Conservation (phyloP, 164 flowering plant species). For the grape (Vitis vinifera) region DNA sequence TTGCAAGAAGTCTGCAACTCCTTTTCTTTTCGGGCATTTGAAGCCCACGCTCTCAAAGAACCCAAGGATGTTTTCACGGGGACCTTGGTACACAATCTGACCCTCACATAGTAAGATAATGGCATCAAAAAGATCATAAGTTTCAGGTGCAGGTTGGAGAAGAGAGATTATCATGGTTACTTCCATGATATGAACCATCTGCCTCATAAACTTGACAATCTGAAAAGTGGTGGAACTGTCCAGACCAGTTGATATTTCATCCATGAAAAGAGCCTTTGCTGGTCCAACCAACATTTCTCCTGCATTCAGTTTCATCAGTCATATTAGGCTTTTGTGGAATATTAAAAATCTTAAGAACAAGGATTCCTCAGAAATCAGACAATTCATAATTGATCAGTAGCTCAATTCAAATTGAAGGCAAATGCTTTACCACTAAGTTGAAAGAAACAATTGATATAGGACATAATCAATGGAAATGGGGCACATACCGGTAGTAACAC, state of each 20-base stretch:
- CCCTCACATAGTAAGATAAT: constrained; percentile 58
- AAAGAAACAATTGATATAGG: too few relatives aligned
- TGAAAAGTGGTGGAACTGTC: constrained; percentile 79
- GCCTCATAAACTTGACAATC: constrained; percentile 52
- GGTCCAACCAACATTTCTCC: constrained; percentile 81
- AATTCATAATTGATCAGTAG: neutral
- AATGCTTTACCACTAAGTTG: too few relatives aligned
- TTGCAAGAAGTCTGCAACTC: constrained; percentile 64
- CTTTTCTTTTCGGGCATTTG: constrained; percentile 66
- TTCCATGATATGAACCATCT: constrained; percentile 63
- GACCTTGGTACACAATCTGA: constrained; percentile 52
- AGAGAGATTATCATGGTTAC: constrained; percentile 63
- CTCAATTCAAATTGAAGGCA: neutral
- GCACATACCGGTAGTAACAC: constrained; percentile 48
- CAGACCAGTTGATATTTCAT: constrained; percentile 70
- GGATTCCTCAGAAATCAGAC: too few relatives aligned
- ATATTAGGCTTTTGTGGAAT: neutral
- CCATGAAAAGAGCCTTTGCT: constrained; percentile 62
- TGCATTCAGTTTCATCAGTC: constrained; percentile 12
- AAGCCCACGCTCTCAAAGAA: constrained; percentile 60
- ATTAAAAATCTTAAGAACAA: neutral
- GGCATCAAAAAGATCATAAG: constrained; percentile 66
- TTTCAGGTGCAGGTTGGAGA: constrained; percentile 70
- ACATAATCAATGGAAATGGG: neutral
- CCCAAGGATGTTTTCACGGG: constrained; percentile 40